Evolutionary conservation across 75 land plant species (phyloP), one percentile per base, ranked within the genome.

Genomic region (Cryptomeria japonica): DNA sequence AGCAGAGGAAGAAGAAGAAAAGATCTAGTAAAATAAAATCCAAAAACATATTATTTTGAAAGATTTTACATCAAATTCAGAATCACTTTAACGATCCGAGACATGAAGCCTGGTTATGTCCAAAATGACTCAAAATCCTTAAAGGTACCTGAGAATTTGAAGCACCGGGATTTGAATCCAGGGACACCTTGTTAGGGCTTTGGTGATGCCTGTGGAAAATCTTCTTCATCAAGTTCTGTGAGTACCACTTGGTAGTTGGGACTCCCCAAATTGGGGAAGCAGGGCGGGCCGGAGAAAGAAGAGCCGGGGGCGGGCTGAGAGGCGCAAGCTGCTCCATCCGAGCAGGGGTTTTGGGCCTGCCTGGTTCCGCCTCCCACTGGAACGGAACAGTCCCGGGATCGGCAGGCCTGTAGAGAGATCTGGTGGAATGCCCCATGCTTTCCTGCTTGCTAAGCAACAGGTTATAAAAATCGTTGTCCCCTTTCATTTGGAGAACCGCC

Each of bases 281-380:
- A 25, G 70, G 31, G 28, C 70, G 28, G 70, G n/a, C 8, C 0
- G n/a, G 70, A 8, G 70, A 64, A 1, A 44, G 34, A 28, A 82
- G 14, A 25, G 32, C 41, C 14, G 84, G 84, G 3, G 84, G 84
- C 34, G 84, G 84, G 15, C 49, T 82, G 15, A 82, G 84, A 64
- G 70, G 70, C 9, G 10, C 70, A 25, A 64, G n/a, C n/a, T 64
- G 7, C 31, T 64, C 70, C 3, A 7, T 49, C n/a, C 84, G 46
- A 16, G 53, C 53, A 0, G 84, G 84, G 16, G 51, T 82, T 82
- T 82, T 82, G 84, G 84, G 84, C 32, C 28, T 82, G 3, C 84
- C 84, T 0, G 84, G 84, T 15, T 82, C 84, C 0, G 46, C 84
- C 32, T 82, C 84, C 84, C 84, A 82, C 9, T 82, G 14, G 51